phyloP scores from a whole-genome alignment of 352 stramenopile genomes.

The Phytophthora sp. region DNA sequence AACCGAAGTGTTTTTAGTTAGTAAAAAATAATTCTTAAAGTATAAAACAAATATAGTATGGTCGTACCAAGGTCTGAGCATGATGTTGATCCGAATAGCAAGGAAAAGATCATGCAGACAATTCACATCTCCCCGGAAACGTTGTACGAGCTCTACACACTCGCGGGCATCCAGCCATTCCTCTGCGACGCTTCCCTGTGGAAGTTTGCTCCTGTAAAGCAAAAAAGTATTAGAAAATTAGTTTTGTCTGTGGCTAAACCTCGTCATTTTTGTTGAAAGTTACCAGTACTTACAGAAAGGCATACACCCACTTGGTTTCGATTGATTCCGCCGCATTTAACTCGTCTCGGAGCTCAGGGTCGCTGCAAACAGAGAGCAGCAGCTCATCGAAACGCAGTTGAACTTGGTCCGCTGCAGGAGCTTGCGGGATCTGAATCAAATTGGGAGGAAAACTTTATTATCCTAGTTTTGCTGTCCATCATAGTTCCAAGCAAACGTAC shows the following conservation, averaged over 20 bases:
- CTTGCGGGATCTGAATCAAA: constrained; percentile 55
- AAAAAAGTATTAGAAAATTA: background rate
- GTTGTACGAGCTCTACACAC: constrained; percentile 56
- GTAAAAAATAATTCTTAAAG: too few species aligned
- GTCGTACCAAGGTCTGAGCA: constrained; percentile 55
- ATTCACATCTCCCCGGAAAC: constrained; percentile 43
- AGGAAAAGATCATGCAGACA: constrained; percentile 58
- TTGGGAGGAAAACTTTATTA: constrained; percentile 16
- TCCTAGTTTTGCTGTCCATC: background rate
- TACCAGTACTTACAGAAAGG: constrained; percentile 57
- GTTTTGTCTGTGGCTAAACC: background rate
- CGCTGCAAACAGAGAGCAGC: constrained; percentile 35
- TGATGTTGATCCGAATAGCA: constrained; percentile 67
- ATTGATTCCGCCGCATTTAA: constrained; percentile 49
- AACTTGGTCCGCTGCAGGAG: constrained; percentile 45
- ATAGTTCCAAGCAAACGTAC: constrained; percentile 27
- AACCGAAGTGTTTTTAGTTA: background rate
- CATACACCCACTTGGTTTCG: constrained; percentile 75
- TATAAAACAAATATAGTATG: background rate
- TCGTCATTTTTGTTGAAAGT: background rate
- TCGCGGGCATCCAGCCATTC: constrained; percentile 59
- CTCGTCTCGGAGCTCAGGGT: constrained; percentile 43
- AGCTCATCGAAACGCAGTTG: constrained; percentile 55
- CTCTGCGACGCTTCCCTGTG: constrained; percentile 36
- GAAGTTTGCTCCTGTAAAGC: constrained; percentile 49